Base-by-base conservation (phyloP, 257 asterid species). In the Verbascum thapsus region DNA sequence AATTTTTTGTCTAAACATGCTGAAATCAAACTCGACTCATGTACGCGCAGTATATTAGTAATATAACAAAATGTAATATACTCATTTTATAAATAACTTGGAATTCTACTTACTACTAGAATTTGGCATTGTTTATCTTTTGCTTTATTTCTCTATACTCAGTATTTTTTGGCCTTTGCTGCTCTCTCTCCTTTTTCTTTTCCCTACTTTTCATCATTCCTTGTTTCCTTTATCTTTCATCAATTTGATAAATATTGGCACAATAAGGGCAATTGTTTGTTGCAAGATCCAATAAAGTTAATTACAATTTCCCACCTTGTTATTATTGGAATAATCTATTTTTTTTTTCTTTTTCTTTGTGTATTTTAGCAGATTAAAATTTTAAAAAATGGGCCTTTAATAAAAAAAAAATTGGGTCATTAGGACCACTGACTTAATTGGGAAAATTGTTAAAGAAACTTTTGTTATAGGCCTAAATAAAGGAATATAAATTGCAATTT, bases 281-380 rank as follows among this genome's bases (percentile, higher is more conserved):
- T 63, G 79, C 88, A 79, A 86, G 95, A 88, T 85, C 94, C 88
- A 51, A 81, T 80, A 85, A 81, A 88, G 90, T 68, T 37, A 64
- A n/a, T 59, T 75, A 50, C 76, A 64, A 66, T 74, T 68, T 81
- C 79, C 68, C 82, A 15, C 47, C 50, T 66, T 76, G 59, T 58
- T 70, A 52, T 63, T 53, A 76, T 69, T 59, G 65, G 50, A 22
- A 63, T 41, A 74, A 64, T 60, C 60, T 58, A 26, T 34, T 57
- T 45, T 3, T 35, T 37, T 42, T 32, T 58, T 37, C 40, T 55
- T 18, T 40, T 34, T 53, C 15, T 56, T 32, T 53, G 16, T 0
- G 45, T 8, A 51, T 54, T 57, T n/a, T 7, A 69, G 56, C n/a
- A 49, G 41, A 57, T 26, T 26, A 26, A 2, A 64, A 56, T 52